Evolutionary conservation across 108 stramenopile genomes (phyloP), one percentile per base, ranked within the genome.

Genomic region (Skeletonema menzelii): DNA sequence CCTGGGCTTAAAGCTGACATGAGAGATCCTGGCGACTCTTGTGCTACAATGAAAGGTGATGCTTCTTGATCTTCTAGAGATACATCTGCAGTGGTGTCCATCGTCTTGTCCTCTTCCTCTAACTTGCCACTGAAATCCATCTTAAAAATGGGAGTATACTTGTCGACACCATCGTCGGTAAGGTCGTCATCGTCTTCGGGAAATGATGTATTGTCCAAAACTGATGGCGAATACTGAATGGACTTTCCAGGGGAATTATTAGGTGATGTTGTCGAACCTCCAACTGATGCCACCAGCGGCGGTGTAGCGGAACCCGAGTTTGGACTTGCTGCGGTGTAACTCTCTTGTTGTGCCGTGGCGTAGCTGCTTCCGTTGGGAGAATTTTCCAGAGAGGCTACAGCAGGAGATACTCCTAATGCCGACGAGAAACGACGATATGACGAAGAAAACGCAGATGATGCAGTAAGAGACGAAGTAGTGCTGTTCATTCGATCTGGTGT

Each of bases 191-290:
- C 73, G 30, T 74, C 73, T 56, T 74, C 73, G 22, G 63, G 63
- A n/a, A 83, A 84, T 0, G 75, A 73, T 32, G 75, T 75, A 34
- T 69, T 77, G 40, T 87, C 84, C 56, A 87, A 73, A 42, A 84
- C 63, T 13, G 77, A 81, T 22, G 56, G 67, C 13, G 79, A 56
- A 47, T 68, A 65, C 27, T 76, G 75, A 7, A 76, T 73, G 65
- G 59, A 30, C 27, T 53, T 66, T 31, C 67, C 46, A 12, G 64
- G 30, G 31, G 64, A 22, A 46, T 55, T 17, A 12, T 69, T n/a
- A 4, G 65, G 63, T 37, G 59, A 68, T n/a, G 70, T 13, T 27
- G 53, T 44, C 14, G 57, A 27, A 19, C 56, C 70, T 30, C 40
- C 34, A 14, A 37, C 57, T 17, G 55, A 70, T 49, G 59, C 56